Percentiles rank a stretch among this genome's conserved stretches.
phyloP scores from a whole-genome alignment of 73 alveolate genomes.

The Tetrahymena borealis region DNA sequence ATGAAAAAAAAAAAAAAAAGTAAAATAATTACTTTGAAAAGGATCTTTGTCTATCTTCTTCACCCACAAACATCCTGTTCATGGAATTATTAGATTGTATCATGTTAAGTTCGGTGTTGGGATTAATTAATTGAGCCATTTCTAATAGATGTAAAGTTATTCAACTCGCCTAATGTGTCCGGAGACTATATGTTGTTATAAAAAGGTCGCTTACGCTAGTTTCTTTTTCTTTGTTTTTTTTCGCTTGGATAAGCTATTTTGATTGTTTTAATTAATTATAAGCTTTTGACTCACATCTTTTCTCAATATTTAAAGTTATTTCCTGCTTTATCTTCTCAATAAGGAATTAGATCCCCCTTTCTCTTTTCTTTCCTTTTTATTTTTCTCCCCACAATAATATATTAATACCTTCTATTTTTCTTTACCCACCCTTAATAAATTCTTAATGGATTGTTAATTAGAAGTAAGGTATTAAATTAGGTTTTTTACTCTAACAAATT shows the following conservation, averaged over 20 bases:
- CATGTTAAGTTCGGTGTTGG: neutral
- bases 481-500: no score
- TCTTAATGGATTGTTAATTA: neutral
- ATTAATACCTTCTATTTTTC: neutral
- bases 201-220: neutral
- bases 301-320: neutral
- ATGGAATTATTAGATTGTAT: neutral
- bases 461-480: neutral
- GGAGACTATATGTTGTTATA: neutral
- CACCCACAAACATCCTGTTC: slow-evolving; percentile 4
- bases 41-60: neutral
- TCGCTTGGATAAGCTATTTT: neutral
- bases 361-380: neutral
- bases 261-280: neutral
- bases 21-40: neutral
- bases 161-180: slow-evolving; percentile 6
- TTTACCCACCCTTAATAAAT: neutral
- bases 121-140: neutral
- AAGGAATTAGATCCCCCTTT: neutral
- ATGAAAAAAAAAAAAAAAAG: neutral
- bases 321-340: neutral
- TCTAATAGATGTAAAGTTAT: neutral
- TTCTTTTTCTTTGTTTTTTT: neutral
- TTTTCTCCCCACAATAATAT: neutral
- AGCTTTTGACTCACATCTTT: neutral